phyloP scores from a whole-genome alignment of 192 early-diverging fungal species.

The Linnemannia zychae region DNA sequence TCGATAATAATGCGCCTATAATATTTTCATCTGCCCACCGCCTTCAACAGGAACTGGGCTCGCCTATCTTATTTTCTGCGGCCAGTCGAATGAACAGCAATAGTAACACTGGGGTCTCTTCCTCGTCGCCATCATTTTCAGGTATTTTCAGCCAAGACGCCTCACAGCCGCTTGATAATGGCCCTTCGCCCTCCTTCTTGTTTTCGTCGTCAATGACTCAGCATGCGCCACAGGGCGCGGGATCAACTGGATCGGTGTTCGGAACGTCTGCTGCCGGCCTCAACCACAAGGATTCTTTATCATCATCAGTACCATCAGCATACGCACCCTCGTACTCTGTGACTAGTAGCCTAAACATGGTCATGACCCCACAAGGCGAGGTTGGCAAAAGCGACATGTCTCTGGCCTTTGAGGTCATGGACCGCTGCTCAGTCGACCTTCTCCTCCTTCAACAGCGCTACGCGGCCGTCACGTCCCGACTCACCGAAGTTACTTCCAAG shows the following conservation, averaged over 20 bases:
- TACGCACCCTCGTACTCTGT: neutral
- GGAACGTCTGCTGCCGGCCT: neutral
- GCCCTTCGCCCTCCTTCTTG: neutral
- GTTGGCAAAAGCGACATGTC: slow-evolving; percentile 51
- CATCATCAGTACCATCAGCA: neutral
- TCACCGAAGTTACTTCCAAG: slow-evolving; percentile 25
- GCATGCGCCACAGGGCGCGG: neutral
- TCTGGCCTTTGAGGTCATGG: slow-evolving; percentile 48
- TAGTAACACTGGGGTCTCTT: neutral
- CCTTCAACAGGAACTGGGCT: slow-evolving; percentile 19
- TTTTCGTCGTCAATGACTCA: neutral
- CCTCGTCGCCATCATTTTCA: neutral
- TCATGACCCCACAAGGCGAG: slow-evolving; percentile 28
- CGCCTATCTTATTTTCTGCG: slow-evolving; percentile 43
- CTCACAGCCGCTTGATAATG: neutral
- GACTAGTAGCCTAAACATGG: slow-evolving; percentile 42
- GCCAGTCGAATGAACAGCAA: slow-evolving; percentile 19
- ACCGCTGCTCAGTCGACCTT: slow-evolving; percentile 48
- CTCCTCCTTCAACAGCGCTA: slow-evolving; percentile 37
- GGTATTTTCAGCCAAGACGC: neutral
- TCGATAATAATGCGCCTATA: slow-evolving; percentile 18
- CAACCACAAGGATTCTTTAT: neutral
- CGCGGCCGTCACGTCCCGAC: slow-evolving; percentile 1
- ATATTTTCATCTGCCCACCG: slow-evolving; percentile 36
- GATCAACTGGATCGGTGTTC: neutral